Evolutionary conservation across 1,284 basidiomycete genomes (phyloP), one percentile per base, ranked within the genome.

Genomic region (Ustilago crameri): DNA sequence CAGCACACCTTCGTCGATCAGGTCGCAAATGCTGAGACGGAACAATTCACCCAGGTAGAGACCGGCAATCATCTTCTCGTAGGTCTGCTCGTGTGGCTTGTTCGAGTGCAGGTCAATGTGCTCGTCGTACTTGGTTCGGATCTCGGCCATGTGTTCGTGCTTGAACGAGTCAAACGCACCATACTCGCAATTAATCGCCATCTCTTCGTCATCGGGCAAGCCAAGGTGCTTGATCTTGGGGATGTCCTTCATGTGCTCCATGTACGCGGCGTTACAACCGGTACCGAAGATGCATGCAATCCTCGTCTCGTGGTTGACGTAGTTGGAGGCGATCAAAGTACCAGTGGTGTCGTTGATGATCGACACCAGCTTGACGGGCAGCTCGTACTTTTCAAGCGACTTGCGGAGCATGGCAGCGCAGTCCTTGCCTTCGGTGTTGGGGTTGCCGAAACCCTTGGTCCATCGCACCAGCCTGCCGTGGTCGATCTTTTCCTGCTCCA

Each of bases 231-330:
- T 87, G 75, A 98, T 89, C 87, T 98, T 89, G 68, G 87, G 86
- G 52, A 89, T 88, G 77, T 86, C 93, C 48, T 89, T 88, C 18
- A 95, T 88, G 63, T 90, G 90, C 84, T 98, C 95, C 83, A 85
- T 85, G 77, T 85, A 85, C 5, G 95, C 95, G 0, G 95, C 96
- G 84, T 98, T 98, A 84, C 95, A 98, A 0, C 95, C 95, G 2
- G 95, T 98, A 37, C 95, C 96, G 78, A 98, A 96, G 82, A 98
- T 98, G 82, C 93, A 91, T 1, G 93, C 95, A 72, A 97, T 95
- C 83, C 91, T 91, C 38, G 95, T 96, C 75, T 85, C 86, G 2
- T 92, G 91, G 82, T 93, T 92, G 74, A 98, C 94, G 78, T 98
- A 98, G 86, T 93, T 91, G 7, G 94, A 97, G 7, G 95, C 95